A percentile compares a stretch with the other conserved stretches of the same genome.
Conservation (phyloP, 441 rosid species). For the Caryocar brasiliense region DNA sequence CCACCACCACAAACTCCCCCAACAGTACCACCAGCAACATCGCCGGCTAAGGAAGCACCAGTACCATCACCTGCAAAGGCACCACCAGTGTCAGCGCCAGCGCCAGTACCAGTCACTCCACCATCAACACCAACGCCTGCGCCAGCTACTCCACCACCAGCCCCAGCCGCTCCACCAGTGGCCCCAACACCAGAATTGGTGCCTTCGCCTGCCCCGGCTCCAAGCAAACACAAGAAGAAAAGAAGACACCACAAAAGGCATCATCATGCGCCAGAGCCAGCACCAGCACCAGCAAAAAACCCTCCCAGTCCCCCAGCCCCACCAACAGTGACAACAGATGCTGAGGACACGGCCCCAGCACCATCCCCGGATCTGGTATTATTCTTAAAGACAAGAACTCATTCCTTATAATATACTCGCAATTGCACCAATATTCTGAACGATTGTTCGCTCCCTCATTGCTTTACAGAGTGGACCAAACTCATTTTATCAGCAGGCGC, state of each 20-base stretch:
- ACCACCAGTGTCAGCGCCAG: constrained; percentile 28
- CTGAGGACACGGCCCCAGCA: constrained; percentile 65
- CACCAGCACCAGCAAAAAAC: constrained; percentile 70
- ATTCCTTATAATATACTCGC: neutral
- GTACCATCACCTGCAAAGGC: constrained; percentile 31
- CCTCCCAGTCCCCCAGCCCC: constrained; percentile 86
- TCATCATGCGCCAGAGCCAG: constrained; percentile 60
- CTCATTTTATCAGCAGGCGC: constrained; percentile 27
- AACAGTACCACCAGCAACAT: constrained; percentile 8
- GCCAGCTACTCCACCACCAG: constrained; percentile 27
- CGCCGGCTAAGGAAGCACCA: no score
- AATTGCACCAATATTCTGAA: neutral
- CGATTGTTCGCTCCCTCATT: no score
- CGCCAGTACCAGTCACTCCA: constrained; percentile 28
- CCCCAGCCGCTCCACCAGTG: constrained; percentile 16
- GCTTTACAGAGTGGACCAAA: constrained; percentile 58
- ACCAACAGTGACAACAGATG: constrained; percentile 44
- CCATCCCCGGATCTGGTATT: constrained; percentile 73
- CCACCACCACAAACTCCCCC: constrained; percentile 35
- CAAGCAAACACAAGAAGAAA: constrained; percentile 53
- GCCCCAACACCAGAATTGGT: constrained; percentile 26
- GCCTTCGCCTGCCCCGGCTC: constrained; percentile 54
- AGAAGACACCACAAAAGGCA: constrained; percentile 65
- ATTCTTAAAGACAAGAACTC: no score
- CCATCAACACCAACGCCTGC: constrained; percentile 21